Evolutionary conservation across 139 green algal genomes (phyloP).

Genomic region (Tetraselmis striata): DNA sequence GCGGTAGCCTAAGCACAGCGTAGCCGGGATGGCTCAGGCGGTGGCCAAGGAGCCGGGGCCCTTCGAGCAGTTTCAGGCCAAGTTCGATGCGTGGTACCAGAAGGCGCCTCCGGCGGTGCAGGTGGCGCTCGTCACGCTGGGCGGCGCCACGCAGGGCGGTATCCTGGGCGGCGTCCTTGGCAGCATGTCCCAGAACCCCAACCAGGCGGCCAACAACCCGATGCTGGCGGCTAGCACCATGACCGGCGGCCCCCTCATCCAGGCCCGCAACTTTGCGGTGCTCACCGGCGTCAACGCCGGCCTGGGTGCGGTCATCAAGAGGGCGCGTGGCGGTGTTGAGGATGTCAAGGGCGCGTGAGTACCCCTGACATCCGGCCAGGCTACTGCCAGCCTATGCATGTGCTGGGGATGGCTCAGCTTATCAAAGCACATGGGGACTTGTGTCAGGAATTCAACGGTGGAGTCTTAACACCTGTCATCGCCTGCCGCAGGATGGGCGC

Average conservation of each 20-base stretch:
- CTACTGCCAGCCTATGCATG: too few relatives aligned
- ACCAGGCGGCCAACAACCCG: conserved; percentile 5
- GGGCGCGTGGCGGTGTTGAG: conserved; percentile 57
- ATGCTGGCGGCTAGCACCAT: conserved; percentile 7
- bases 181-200: conserved; percentile 45
- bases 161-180: conserved; percentile 70
- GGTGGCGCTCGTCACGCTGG: conserved; percentile 36
- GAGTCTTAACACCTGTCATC: too few relatives aligned
- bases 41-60: not conserved
- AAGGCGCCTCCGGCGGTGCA: conserved; percentile 54
- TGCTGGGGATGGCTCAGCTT: too few relatives aligned
- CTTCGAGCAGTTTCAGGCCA: conserved; percentile 20
- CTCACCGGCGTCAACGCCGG: conserved; percentile 86
- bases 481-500: conserved; percentile 63
- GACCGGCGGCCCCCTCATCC: conserved; percentile 53
- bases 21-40: not conserved
- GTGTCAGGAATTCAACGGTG: too few relatives aligned
- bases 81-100: conserved; percentile 44
- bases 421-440: too few relatives aligned
- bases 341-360: conserved; percentile 68
- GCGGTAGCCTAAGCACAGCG: too few relatives aligned
- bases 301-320: conserved; percentile 62
- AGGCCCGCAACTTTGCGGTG: conserved; percentile 90
- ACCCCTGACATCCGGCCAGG: too few relatives aligned
- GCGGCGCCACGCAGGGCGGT: conserved; percentile 34